These are phyloP conservation scores for Colletotrichum gloeosporioides DNA, from an alignment of 2,329 filamentous ascomycete species.

Conservation along the genomic window DNA sequence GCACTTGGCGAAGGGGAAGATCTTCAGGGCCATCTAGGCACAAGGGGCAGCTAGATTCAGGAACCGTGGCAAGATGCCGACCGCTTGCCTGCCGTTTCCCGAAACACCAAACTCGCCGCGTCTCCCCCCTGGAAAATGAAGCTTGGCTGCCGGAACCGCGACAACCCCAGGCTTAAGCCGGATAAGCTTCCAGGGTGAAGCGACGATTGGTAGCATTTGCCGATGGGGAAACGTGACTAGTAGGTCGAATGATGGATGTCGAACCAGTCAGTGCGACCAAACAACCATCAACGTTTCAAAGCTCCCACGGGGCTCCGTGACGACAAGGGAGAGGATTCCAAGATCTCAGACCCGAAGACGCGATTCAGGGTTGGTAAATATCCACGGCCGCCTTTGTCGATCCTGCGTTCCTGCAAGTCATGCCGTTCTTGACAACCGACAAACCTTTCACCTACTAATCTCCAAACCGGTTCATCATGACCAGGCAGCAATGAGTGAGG, in stretches of 20 bases:
- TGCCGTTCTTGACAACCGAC: background rate
- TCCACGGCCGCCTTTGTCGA: background rate
- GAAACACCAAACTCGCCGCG: background rate
- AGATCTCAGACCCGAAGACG: background rate
- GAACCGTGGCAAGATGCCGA: background rate
- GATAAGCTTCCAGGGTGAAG: background rate
- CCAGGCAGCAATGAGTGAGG: background rate
- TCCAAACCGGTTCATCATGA: background rate
- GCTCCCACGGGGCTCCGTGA: background rate
- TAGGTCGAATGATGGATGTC: background rate
- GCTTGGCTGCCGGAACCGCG: background rate
- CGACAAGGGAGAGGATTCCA: background rate
- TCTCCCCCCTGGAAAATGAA: background rate
- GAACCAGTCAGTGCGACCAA: constrained; percentile 11
- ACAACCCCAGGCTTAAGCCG: background rate
- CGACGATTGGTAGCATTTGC: background rate
- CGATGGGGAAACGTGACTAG: background rate
- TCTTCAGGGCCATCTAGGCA: constrained; percentile 1
- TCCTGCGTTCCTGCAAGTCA: background rate
- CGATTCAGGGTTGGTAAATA: background rate
- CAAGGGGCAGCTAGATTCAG: background rate
- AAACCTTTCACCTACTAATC: background rate
- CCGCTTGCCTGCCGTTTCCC: background rate
- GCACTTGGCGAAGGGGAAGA: background rate
- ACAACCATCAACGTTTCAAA: constrained; percentile 4